A percentile compares a stretch with the other conserved stretches of the same genome.
phyloP scores from a whole-genome alignment of 2,329 filamentous ascomycete genomes.

The Raffaelea ambrosiae region DNA sequence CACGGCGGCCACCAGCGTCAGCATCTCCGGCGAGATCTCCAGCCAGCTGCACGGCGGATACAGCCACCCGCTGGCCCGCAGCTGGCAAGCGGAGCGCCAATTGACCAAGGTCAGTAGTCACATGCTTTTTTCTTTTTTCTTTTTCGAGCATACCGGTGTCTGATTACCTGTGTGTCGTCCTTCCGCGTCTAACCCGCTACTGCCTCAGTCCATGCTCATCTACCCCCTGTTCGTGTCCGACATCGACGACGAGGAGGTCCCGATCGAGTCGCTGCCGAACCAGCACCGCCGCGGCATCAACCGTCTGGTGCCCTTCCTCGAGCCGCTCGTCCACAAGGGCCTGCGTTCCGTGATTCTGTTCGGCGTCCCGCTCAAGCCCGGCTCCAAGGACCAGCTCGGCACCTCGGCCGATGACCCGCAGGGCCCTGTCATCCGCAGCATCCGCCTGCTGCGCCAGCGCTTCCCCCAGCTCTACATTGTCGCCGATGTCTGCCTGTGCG shows the following conservation, averaged over 20 bases:
- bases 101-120: constrained; percentile 62
- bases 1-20: constrained; percentile 59
- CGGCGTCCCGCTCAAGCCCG: constrained; percentile 75
- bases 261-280: constrained; percentile 84
- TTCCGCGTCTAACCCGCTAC: not conserved
- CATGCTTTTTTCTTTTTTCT: not conserved
- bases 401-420: constrained; percentile 88
- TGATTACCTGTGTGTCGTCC: not conserved
- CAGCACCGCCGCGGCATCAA: constrained; percentile 85
- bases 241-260: constrained; percentile 81
- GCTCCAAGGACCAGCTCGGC: constrained; percentile 82
- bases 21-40: constrained; percentile 66
- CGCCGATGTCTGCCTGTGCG: constrained; percentile 92
- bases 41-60: constrained; percentile 80
- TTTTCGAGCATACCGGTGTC: too few species aligned
- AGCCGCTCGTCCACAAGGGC: constrained; percentile 80
- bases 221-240: constrained; percentile 97
- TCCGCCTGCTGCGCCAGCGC: constrained; percentile 71
- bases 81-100: constrained; percentile 79
- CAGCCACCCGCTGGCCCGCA: constrained; percentile 67
- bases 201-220: constrained; percentile 83
- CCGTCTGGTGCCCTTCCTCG: constrained; percentile 74
- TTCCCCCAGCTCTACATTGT: constrained; percentile 91
- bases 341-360: constrained; percentile 92
- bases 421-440: constrained; percentile 82